A percentile compares a stretch with the other conserved stretches of the same genome.
Evolutionary conservation across 1,139 yeast species (phyloP).

Genomic region (Waltiozyma sp.): DNA sequence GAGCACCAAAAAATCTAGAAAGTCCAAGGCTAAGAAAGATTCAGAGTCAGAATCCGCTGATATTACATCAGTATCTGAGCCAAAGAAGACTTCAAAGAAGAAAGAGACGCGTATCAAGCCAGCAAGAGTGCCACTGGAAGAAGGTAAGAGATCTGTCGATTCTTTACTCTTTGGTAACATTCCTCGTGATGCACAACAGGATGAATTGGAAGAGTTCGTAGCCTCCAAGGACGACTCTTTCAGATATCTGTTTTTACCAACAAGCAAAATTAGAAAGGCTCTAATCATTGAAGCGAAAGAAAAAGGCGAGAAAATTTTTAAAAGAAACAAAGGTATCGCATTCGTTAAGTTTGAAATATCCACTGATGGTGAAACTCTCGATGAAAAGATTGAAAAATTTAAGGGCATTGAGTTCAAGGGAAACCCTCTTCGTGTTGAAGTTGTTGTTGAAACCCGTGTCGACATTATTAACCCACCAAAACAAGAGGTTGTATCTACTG

Average conservation of each 20-base stretch:
- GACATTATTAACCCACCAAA: background rate
- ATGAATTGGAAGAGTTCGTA: constrained; percentile 34
- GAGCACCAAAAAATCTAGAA: constrained; percentile 2
- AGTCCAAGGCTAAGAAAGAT: constrained; percentile 1
- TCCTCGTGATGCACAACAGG: constrained; percentile 36
- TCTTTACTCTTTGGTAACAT: constrained; percentile 51
- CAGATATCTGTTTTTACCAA: constrained; percentile 47
- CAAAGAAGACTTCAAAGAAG: constrained; percentile 2
- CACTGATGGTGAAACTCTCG: constrained; percentile 15
- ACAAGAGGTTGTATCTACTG: too few relatives aligned
- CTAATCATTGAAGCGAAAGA: constrained; percentile 30
- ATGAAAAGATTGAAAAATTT: constrained; percentile 31
- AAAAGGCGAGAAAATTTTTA: constrained; percentile 27
- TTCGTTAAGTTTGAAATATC: constrained; percentile 36
- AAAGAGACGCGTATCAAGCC: constrained; percentile 11
- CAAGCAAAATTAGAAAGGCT: constrained; percentile 32
- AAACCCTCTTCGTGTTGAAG: constrained; percentile 41
- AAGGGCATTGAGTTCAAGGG: constrained; percentile 43
- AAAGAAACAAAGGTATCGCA: constrained; percentile 53
- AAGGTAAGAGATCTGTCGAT: constrained; percentile 43
- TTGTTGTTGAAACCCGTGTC: constrained; percentile 27
- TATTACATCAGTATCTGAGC: background rate
- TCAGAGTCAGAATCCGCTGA: background rate
- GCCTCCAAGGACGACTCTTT: constrained; percentile 31
- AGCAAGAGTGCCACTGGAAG: constrained; percentile 30